phyloP scores from a whole-genome alignment of 352 stramenopile species.

The Elongisporangium anandrum region DNA sequence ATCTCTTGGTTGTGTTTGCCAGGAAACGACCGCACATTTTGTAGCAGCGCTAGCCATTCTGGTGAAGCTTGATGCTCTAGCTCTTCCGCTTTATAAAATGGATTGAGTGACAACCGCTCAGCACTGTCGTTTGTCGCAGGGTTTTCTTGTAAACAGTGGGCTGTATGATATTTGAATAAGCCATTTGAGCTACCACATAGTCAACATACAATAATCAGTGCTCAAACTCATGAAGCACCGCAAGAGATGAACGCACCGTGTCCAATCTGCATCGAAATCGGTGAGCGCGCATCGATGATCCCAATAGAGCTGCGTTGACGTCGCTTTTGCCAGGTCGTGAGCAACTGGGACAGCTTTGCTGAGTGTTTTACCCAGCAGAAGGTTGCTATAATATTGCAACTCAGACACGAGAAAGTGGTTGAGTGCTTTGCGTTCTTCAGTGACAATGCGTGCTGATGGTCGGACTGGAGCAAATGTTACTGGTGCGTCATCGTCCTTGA shows the following conservation, averaged over 20 bases:
- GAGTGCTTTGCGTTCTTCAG: conserved; percentile 31
- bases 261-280: conserved; percentile 53
- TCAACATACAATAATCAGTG: conserved; percentile 9
- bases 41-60: no score
- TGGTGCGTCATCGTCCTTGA: no score
- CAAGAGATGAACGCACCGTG: conserved; percentile 21
- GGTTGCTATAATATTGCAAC: conserved; percentile 36
- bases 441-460: conserved; percentile 10
- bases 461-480: no score
- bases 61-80: no score
- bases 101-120: no score
- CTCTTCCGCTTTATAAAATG: no score
- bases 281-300: conserved; percentile 42
- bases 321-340: conserved; percentile 26
- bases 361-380: conserved; percentile 14
- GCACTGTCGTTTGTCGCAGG: no score
- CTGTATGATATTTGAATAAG: conserved; percentile 7
- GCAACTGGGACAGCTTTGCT: conserved; percentile 5
- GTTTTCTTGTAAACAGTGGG: no score
- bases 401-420: conserved; percentile 50
- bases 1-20: no score
- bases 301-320: conserved; percentile 36
- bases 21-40: no score
- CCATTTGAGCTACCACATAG: conserved; percentile 20
- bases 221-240: background rate